Base-by-base conservation (phyloP, 306 rosid species). In the Cicer bijugum region DNA sequence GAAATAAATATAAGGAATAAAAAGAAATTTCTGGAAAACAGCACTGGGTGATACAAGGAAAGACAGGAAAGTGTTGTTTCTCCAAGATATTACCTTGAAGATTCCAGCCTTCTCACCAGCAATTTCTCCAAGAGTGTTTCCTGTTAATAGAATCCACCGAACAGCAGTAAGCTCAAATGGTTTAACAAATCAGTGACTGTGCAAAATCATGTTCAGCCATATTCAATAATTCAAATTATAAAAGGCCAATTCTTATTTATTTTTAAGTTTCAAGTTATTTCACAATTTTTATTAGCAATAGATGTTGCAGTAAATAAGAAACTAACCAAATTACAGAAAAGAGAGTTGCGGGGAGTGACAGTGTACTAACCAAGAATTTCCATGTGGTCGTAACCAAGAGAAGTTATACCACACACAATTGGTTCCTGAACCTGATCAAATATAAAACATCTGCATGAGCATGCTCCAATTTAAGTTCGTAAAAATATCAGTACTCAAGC, bases 41-140 rank as follows among this genome's bases (percentile, higher is more conserved):
- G 39, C 38, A 51, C 57, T 45, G 57, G 57, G 56, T 37, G 48
- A 73, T 57, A 58, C 56, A 74, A 46, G 75, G 75, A 42, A 70
- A 63, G 42, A 55, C 59, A 33, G 42, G 38, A 63, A 39, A 63
- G 40, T 43, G 72, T 23, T 37, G 69, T 59, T 50, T 65, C 65
- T 79, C 75, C 12, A 78, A 67, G 35, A 57, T 61, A 40, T 74
- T 81, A 94, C 98, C 97, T 94, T 94, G 82, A 94, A 82, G 83
- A 94, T 94, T 70, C 98, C 96, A 65, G 98, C 98, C 84, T 94
- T 94, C 90, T 94, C 98, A 71, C 94, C 91, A 20, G 98, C 98
- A 80, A 94, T 91, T 83, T 81, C 89, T 66, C 96, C 92, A 37
- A 93, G 87, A 42, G 97, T 89, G 80, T 91, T 83, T 72, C 97